A percentile compares a stretch with the other conserved stretches of the same genome.
These are phyloP conservation scores for Mycosphaerella sp. DNA, from an alignment of 2,329 filamentous ascomycete genomes.

Conservation along the genomic window DNA sequence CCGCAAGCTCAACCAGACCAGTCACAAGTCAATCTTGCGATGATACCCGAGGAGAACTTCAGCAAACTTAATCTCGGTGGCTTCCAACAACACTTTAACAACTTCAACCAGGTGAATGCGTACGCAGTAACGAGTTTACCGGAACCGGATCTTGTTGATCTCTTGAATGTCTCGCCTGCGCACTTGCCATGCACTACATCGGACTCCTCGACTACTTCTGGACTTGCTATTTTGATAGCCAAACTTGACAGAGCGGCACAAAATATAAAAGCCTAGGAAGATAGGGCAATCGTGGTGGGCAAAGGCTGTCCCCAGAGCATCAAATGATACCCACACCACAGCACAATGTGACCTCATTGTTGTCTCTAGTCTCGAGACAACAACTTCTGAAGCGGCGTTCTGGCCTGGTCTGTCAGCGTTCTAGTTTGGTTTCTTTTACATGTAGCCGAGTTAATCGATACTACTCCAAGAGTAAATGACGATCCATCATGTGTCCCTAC, in stretches of 20 bases:
- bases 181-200: constrained; percentile 16
- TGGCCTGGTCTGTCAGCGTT: neutral
- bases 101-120: constrained; percentile 29
- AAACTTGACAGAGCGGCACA: constrained; percentile 29
- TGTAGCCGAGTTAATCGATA: no score
- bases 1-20: constrained; percentile 27
- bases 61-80: constrained; percentile 60
- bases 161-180: constrained; percentile 23
- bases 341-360: neutral
- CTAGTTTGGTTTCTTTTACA: neutral
- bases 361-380: neutral
- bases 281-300: neutral
- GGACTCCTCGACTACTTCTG: constrained; percentile 15
- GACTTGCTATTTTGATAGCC: constrained; percentile 25
- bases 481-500: no score
- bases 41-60: constrained; percentile 79
- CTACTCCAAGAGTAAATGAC: no score
- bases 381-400: neutral
- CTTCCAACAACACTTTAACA: constrained; percentile 40
- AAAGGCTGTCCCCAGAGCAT: constrained; percentile 2
- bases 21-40: constrained; percentile 63
- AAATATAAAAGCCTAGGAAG: constrained; percentile 8
- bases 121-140: constrained; percentile 31
- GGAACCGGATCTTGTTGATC: constrained; percentile 23
- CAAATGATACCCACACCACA: constrained; percentile 11